Base-by-base conservation (phyloP, 345 rosid genomes). In the Schrenkiella parvula region DNA sequence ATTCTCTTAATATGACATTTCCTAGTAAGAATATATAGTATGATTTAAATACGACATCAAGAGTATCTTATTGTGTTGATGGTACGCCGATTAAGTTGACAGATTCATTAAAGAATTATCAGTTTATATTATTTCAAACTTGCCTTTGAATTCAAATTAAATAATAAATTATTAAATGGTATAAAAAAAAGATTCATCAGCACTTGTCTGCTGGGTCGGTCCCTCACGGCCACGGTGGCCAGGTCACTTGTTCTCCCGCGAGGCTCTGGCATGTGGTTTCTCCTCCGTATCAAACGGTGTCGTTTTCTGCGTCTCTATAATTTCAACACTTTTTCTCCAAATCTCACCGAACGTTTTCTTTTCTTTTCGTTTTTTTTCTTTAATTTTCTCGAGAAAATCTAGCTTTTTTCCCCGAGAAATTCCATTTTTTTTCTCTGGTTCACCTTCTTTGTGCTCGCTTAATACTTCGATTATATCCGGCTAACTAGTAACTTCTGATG, bases 401-500 rank as follows among this genome's bases (percentile, higher is more conserved):
- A 31, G 22, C 31, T 38, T 58, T 66, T 66, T 48, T n/a, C n/a
- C 79, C 64, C 74, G 70, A 52, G 50, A 51, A 75, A 60, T 13
- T 52, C 31, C 54, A 34, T 37, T 22, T 47, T 7, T 42, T 52
- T 22, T 37, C 52, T 37, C 39, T 26, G 59, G 37, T 10, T 76
- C 42, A 52, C 21, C 66, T 56, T 46, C 35, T 57, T 47, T 29
- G 8, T 58, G 11, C 72, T 39, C 26, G 46, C 44, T 18, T 41
- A 6, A 6, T 35, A 32, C 54, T 21, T 6, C 38, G 57, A 54
- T 43, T 44, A 0, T 17, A 43, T 55, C 50, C 65, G 6, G 26
- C 32, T 3, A 14, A 54, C 19, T 1, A 14, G 50, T 12, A 43
- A 5, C 58, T 68, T 53, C 7, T 29, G 25, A 95, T 95, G 99